Conservation (phyloP, 2,329 filamentous ascomycete species). For the Ilyonectria robusta region DNA sequence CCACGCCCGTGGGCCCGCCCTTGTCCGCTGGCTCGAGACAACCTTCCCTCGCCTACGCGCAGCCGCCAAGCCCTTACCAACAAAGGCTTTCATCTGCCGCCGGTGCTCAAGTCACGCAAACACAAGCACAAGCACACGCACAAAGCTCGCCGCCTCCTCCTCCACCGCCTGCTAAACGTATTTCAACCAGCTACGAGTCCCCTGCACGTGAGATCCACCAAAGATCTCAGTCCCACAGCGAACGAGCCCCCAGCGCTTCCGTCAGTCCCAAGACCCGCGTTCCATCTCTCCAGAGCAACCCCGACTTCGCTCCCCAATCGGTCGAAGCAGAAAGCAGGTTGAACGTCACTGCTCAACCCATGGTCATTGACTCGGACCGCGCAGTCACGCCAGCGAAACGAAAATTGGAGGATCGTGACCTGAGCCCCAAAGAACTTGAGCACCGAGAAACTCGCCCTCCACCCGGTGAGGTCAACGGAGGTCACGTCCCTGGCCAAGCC, state of each 20-base stretch:
- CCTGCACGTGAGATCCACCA: conserved; percentile 59
- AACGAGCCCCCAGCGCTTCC: conserved; percentile 79
- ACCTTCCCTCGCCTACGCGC: conserved; percentile 60
- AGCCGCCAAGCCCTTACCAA: conserved; percentile 73
- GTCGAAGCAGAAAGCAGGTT: conserved; percentile 48
- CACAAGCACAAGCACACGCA: conserved; percentile 48
- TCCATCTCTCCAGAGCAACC: conserved; percentile 64
- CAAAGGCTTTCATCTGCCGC: conserved; percentile 58
- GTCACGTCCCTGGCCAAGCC: conserved; percentile 32
- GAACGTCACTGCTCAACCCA: conserved; percentile 43
- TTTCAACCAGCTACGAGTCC: conserved; percentile 62
- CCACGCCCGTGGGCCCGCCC: conserved; percentile 67
- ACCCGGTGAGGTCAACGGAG: conserved; percentile 65
- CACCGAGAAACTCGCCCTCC: conserved; percentile 63
- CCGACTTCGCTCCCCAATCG: conserved; percentile 49
- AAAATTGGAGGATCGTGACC: conserved; percentile 56
- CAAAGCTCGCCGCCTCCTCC: conserved; percentile 55
- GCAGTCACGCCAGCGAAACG: conserved; percentile 57
- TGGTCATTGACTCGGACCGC: conserved; percentile 50
- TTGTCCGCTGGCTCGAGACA: conserved; percentile 60
- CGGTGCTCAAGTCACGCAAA: conserved; percentile 47
- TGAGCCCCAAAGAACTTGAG: conserved; percentile 67
- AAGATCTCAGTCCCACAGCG: conserved; percentile 68
- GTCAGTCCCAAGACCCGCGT: conserved; percentile 84
- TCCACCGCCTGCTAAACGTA: conserved; percentile 56